phyloP scores from a whole-genome alignment of 73 alveolate genomes.

The Breviolum minutum region DNA sequence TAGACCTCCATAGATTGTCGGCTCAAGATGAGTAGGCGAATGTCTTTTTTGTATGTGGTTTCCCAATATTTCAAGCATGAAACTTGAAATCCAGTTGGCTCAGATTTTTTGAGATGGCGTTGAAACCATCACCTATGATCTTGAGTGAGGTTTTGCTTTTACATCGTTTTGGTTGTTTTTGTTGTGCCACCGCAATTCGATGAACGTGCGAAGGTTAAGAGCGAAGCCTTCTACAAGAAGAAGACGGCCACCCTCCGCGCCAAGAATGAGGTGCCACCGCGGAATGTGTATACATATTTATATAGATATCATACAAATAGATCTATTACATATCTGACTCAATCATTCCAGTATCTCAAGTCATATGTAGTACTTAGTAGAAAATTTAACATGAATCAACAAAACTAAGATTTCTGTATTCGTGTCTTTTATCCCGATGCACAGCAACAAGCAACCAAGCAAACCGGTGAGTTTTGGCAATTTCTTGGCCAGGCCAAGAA shows the following conservation, averaged over 20 bases:
- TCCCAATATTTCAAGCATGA: background rate
- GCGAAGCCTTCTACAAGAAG: conserved; percentile 78
- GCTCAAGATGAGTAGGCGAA: too few species aligned
- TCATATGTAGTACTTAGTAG: too few species aligned
- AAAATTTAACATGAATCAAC: background rate
- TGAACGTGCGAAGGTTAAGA: conserved; percentile 20
- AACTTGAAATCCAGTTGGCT: background rate
- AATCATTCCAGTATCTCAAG: too few species aligned
- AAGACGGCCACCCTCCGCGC: conserved; percentile 64
- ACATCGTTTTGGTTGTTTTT: background rate
- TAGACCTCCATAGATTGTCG: too few species aligned
- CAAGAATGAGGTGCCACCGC: conserved; percentile 60
- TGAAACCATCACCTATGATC: background rate
- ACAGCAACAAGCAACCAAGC: background rate
- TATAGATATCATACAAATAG: too few species aligned
- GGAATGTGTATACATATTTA: too few species aligned
- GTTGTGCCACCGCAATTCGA: background rate
- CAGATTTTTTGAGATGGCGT: background rate
- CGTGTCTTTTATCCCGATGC: background rate
- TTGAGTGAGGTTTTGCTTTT: background rate
- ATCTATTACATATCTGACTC: too few species aligned
- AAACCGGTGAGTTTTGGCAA: too few species aligned
- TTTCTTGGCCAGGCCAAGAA: conserved; percentile 38
- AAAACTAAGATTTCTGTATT: too few species aligned
- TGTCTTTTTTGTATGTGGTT: too few species aligned